Percentiles rank a stretch among this genome's conserved stretches.
phyloP scores from a whole-genome alignment of 257 asterid genomes.

The Pogostemon cablin region DNA sequence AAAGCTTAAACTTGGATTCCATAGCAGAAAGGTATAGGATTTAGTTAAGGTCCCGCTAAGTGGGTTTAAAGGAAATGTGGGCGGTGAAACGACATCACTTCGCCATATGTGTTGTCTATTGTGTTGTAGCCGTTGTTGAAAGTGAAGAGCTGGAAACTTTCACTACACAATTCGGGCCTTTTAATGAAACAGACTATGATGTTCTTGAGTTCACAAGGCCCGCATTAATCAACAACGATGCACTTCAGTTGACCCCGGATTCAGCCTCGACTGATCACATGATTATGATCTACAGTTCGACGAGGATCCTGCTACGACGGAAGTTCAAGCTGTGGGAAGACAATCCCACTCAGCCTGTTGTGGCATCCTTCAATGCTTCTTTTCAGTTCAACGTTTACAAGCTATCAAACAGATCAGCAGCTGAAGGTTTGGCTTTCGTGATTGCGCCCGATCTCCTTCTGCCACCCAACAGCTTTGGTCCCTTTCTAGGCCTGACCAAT shows the following conservation, averaged over 20 bases:
- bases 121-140: background rate
- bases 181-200: background rate
- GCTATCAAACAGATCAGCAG: background rate
- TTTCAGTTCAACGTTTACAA: slow-evolving; percentile 33
- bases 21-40: no score
- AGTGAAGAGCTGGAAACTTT: slow-evolving; percentile 15
- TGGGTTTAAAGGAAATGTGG: background rate
- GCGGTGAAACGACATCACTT: background rate
- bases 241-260: slow-evolving; percentile 37
- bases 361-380: slow-evolving; percentile 41
- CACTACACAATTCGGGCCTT: slow-evolving; percentile 19
- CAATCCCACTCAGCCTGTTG: background rate
- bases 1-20: no score
- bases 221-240: slow-evolving; percentile 31
- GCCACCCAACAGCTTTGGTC: slow-evolving; percentile 41
- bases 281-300: slow-evolving; percentile 7
- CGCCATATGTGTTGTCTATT: background rate
- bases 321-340: slow-evolving; percentile 37
- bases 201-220: background rate
- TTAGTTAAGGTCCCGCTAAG: no score
- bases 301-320: slow-evolving; percentile 28
- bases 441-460: slow-evolving; percentile 35
- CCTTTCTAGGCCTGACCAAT: slow-evolving; percentile 47
- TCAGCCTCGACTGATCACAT: accelerated
- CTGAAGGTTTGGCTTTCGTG: slow-evolving; percentile 45